Percentiles rank a stretch among this genome's conserved stretches.
Conservation (phyloP, 2,329 filamentous ascomycete genomes). For the Aureobasidium sp. region DNA sequence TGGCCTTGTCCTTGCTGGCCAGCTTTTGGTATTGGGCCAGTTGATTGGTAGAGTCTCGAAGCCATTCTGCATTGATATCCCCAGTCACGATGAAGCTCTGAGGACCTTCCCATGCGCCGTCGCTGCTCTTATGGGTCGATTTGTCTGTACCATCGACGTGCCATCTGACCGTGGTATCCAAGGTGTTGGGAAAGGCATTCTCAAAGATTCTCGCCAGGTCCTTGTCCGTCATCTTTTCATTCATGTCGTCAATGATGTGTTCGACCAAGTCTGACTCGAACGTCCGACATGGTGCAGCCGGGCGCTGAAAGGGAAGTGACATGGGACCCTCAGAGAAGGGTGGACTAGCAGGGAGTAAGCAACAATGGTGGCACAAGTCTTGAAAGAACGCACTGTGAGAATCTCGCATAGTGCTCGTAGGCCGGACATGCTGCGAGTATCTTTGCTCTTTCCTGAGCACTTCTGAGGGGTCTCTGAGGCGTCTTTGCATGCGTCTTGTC, state of each 20-base stretch:
- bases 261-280: slow-evolving; percentile 85
- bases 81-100: slow-evolving; percentile 93
- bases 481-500: slow-evolving; percentile 15
- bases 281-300: slow-evolving; percentile 72
- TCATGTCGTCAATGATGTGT: slow-evolving; percentile 77
- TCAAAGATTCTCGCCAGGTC: slow-evolving; percentile 90
- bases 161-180: slow-evolving; percentile 85
- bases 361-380: slow-evolving; percentile 17
- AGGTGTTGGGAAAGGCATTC: slow-evolving; percentile 87
- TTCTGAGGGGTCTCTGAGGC: slow-evolving; percentile 21
- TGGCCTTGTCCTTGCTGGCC: slow-evolving; percentile 69
- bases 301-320: slow-evolving; percentile 77
- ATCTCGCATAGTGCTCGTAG: slow-evolving; percentile 33
- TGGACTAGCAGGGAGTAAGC: slow-evolving; percentile 43
- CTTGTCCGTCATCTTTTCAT: slow-evolving; percentile 68
- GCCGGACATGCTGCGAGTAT: slow-evolving; percentile 33
- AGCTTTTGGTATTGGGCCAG: slow-evolving; percentile 81
- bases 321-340: slow-evolving; percentile 76
- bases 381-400: slow-evolving; percentile 28
- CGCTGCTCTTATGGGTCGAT: slow-evolving; percentile 36
- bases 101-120: slow-evolving; percentile 68
- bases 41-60: slow-evolving; percentile 90
- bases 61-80: slow-evolving; percentile 89
- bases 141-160: slow-evolving; percentile 58
- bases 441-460: slow-evolving; percentile 26